Evolutionary conservation across 2,329 filamentous ascomycete genomes (phyloP), one percentile per base, ranked within the genome.

Genomic region (Alternaria rosae): DNA sequence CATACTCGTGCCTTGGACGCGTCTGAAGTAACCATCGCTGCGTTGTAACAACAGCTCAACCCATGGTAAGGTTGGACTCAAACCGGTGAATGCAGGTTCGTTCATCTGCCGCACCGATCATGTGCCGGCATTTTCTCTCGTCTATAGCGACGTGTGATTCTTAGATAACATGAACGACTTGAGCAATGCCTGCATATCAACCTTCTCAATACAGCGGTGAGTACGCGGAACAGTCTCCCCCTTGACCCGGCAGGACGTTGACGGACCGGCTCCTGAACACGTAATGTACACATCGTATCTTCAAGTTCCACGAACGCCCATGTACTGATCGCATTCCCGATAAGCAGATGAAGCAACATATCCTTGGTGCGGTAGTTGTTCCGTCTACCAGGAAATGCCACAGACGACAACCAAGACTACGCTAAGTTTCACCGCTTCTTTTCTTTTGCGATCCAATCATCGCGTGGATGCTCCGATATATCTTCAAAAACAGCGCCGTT

Each of bases 131-230:
- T 13, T 7, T 23, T 25, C 7, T 15, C 28, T 51, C 32, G 6
- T 51, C 13, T 51, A 21, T 23, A 21, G 20, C 6, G 11, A 21
- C 7, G 30, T 51, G 28, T 51, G n/a, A 21, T 21, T 35, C 47
- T 17, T 35, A 21, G 12, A 35, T 21, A 30, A n/a, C 13, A 20
- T 11, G 9, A n/a, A 17, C 20, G 47, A 21, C 47, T 51, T 35
- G 28, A 15, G 20, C 13, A 38, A 15, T 51, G 28, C 20, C 47
- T 35, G 47, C 47, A 51, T 21, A 51, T 13, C 32, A 15, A 38
- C 47, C 47, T 51, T 51, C 30, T 20, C 30, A 28, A 38, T 51
- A n/a, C 28, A 51, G 47, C 47, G 47, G 47, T 51, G 28, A 51
- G 47, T 12, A 23, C 28, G 47, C 47, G 13, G 28, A 35, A 30